Base-by-base conservation (phyloP, 176 grass and related monocot species). In the Zoysia pacifica region DNA sequence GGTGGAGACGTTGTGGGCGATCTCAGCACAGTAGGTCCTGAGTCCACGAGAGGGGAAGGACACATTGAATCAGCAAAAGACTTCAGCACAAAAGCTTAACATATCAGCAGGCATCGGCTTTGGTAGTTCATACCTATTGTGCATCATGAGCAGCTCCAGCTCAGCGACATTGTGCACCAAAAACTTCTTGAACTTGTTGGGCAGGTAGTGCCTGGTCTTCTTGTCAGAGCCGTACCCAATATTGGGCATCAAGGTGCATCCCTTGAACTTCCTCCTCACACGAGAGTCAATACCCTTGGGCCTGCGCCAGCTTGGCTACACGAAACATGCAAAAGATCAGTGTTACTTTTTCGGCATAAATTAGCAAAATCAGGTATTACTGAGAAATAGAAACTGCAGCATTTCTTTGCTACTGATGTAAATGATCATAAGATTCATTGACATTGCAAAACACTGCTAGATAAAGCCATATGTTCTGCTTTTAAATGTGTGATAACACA, bases 251-350 rank as follows among this genome's bases (percentile, higher is more conserved):
- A 97, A 88, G 37, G 88, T 93, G 58, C 51, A 64, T 82, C 93
- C 91, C 83, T 97, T 97, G 86, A 97, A 93, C 91, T 97, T 97
- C 67, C 90, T 82, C 75, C 90, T 90, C 38, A 97, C 93, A 53
- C 90, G 85, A 12, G 93, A 97, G 67, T 97, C 93, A 61, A 97
- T 97, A 90, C 93, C 93, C 87, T 97, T 97, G 13, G 93, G 93
- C 90, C 93, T 88, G 58, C 93, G 86, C 90, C 93, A 97, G 71
- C 82, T 97, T 55, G 93, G 20, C 90, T 97, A 59, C 16, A 87
- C 2, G 44, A 37, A 82, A 60, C 2, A 46, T 58, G 16, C 0
- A 2, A 18, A 36, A 67, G 49, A 16, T 48, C 35, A 41, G 6
- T 82, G 6, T 82, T 35, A 6, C 1, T 46, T 60, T 76, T 7